Percentiles rank a stretch among this genome's conserved stretches.
Evolutionary conservation across 345 rosid genomes (phyloP).

Genomic region (Microcos paniculata): DNA sequence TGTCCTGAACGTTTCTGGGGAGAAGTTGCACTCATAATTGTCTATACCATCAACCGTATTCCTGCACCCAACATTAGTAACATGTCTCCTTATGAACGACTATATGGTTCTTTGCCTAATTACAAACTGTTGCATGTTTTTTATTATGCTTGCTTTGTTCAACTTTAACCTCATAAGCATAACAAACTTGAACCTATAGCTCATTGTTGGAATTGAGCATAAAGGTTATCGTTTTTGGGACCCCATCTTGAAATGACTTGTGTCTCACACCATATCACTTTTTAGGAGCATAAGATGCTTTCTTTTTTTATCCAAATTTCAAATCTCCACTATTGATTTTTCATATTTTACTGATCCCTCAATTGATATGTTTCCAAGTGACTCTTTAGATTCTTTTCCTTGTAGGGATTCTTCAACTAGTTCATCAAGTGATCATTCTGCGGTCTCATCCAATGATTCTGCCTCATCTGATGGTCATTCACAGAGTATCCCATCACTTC

Average conservation of each 20-base stretch:
- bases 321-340: neutral
- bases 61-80: neutral
- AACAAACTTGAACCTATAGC: neutral
- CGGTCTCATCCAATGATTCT: neutral
- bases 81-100: neutral
- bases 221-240: neutral
- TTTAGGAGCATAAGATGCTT: neutral
- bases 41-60: neutral
- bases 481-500: neutral
- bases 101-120: neutral
- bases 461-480: neutral
- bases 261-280: too few relatives aligned
- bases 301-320: neutral
- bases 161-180: neutral
- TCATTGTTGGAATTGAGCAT: neutral
- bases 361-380: neutral
- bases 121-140: neutral
- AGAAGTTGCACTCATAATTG: conserved; percentile 1
- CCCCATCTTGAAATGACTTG: neutral
- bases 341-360: neutral
- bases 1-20: conserved; percentile 5
- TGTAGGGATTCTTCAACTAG: neutral
- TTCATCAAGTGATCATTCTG: neutral
- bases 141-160: neutral
- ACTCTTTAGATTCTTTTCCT: neutral